Evolutionary conservation across 495 filamentous ascomycete species (phyloP), one percentile per base, ranked within the genome.

Genomic region (Hypoxylon perforatum): DNA sequence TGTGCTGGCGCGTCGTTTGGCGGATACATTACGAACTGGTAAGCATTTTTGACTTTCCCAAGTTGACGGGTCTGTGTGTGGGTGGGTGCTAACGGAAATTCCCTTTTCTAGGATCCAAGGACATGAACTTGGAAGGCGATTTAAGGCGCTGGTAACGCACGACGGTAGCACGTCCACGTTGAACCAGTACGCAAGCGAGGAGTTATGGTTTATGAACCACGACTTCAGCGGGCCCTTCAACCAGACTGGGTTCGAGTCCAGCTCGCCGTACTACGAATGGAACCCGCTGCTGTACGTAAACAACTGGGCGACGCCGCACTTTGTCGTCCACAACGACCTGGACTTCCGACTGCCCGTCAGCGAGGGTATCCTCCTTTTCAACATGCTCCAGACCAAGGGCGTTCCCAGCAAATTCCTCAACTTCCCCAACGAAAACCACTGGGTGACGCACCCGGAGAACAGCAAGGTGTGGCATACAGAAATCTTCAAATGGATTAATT

Each of bases 401-500:
- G 57, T 87, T 8, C 86, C 87, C 18, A 89, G 86, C 67, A 80
- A 81, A 73, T 79, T 87, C 39, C 71, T 88, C 49, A 86, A 80
- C 67, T 87, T 87, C 74, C 84, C 84, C 0, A 82, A 86, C 63
- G 85, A 88, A 73, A 81, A 82, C 57, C 85, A 87, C 52, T 94
- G 88, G 88, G 90, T 94, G 12, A 63, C 92, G 47, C 89, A 91
- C 58, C 87, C 84, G 14, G 91, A 94, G 73, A 94, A 93, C 71
- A 84, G 81, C 17, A 70, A 92, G 39, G 74, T 91, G 47, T 93
- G 91, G 91, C 89, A 93, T 73, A 85, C 81, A 10, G 87, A 87
- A 11, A 89, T 93, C 19, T 71, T 92, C 54, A 88, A 91, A 68
- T 93, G 85, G 84, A 91, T 92, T 59, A 92, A 92, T 76, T 86